A percentile compares a stretch with the other conserved stretches of the same genome.
These are phyloP conservation scores for Globisporangium perplexum DNA, from an alignment of 352 stramenopile species.

Conservation along the genomic window DNA sequence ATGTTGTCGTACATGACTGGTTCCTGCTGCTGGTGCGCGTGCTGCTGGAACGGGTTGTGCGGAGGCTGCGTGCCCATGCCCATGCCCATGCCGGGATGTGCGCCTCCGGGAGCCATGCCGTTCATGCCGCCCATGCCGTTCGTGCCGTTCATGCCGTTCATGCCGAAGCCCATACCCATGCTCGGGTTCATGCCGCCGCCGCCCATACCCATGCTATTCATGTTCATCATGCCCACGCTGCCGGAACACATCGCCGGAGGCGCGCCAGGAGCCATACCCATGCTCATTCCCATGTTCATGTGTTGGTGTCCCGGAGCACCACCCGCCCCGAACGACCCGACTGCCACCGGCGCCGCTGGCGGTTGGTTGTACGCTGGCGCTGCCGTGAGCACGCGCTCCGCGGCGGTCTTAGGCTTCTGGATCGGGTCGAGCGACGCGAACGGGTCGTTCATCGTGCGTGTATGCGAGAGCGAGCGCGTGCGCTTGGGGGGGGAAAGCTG, in stretches of 20 bases:
- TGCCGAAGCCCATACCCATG: constrained; percentile 12
- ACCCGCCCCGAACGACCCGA: constrained; percentile 18
- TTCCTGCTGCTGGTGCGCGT: constrained; percentile 23
- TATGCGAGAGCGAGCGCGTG: not conserved
- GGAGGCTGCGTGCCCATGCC: constrained; percentile 17
- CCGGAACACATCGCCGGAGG: not conserved
- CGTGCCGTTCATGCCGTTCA: constrained; percentile 1
- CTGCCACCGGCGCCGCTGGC: constrained; percentile 24
- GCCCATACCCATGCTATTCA: constrained; percentile 11
- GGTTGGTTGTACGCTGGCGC: constrained; percentile 12
- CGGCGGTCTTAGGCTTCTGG: constrained; percentile 54
- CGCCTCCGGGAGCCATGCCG: constrained; percentile 1
- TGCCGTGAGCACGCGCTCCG: constrained; percentile 25
- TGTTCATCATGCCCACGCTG: constrained; percentile 15
- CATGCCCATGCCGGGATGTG: constrained; percentile 2
- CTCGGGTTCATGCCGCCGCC: constrained; percentile 11
- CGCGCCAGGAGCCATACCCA: not conserved
- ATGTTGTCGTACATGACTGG: constrained; percentile 81
- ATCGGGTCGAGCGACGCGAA: constrained; percentile 76
- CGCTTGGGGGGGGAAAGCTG: not conserved
- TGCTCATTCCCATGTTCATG: constrained; percentile 6
- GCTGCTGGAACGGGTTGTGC: constrained; percentile 14
- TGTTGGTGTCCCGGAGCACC: constrained; percentile 8
- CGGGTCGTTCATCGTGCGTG: constrained; percentile 49
- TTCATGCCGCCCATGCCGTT: constrained; percentile 15